phyloP scores from a whole-genome alignment of 2,329 filamentous ascomycete genomes.

The Aspergillus terreus region DNA sequence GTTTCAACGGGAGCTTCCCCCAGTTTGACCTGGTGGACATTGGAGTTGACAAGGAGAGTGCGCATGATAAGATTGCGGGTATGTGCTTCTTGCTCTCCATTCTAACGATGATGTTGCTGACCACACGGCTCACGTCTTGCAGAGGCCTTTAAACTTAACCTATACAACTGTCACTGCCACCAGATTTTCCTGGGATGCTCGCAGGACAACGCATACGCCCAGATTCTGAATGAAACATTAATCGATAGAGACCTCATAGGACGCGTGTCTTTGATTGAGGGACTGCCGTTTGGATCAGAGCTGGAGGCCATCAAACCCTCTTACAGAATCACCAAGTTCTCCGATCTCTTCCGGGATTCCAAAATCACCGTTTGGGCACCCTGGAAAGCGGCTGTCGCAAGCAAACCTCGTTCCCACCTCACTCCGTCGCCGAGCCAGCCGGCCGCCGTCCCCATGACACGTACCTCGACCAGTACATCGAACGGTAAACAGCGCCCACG shows the following conservation, averaged over 20 bases:
- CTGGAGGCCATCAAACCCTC: slow-evolving; percentile 44
- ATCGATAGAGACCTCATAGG: slow-evolving; percentile 42
- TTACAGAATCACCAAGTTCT: slow-evolving; percentile 50
- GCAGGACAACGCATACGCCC: slow-evolving; percentile 53
- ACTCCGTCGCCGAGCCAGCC: slow-evolving; percentile 36
- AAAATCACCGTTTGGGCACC: slow-evolving; percentile 44
- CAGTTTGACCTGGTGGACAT: slow-evolving; percentile 52
- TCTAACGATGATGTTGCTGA: slow-evolving; percentile 20
- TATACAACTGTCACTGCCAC: slow-evolving; percentile 58
- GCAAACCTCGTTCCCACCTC: slow-evolving; percentile 26
- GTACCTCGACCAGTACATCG: slow-evolving; percentile 38
- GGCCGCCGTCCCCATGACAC: slow-evolving; percentile 26
- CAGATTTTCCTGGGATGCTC: slow-evolving; percentile 59
- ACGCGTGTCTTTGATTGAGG: slow-evolving; percentile 55
- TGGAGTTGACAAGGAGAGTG: slow-evolving; percentile 42
- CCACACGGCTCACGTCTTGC: slow-evolving; percentile 11
- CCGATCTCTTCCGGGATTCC: slow-evolving; percentile 51
- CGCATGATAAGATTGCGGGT: slow-evolving; percentile 49
- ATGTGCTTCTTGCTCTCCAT: slow-evolving; percentile 14
- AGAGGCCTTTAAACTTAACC: slow-evolving; percentile 54
- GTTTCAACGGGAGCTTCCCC: slow-evolving; percentile 51
- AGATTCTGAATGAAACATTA: slow-evolving; percentile 49
- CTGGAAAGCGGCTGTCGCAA: slow-evolving; percentile 29
- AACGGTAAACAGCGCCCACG: slow-evolving; percentile 31
- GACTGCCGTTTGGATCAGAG: slow-evolving; percentile 54